Conservation (phyloP, 2,329 filamentous ascomycete species). For the Elsinoe perseae region DNA sequence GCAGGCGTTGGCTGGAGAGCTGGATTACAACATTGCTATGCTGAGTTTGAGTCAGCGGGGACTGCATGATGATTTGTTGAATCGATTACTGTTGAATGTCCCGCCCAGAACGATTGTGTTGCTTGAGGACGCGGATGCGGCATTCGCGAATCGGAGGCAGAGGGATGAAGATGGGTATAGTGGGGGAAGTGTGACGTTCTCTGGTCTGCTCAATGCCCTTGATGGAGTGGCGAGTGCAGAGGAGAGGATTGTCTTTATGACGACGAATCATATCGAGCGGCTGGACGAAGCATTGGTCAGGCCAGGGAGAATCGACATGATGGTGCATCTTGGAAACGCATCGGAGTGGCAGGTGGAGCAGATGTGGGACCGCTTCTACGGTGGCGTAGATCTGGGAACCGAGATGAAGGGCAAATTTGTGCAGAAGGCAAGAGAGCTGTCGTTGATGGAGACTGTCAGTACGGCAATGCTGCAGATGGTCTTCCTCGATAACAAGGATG, state of each 20-base stretch:
- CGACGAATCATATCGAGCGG: conserved; percentile 86
- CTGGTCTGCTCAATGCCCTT: conserved; percentile 61
- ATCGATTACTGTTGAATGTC: conserved; percentile 76
- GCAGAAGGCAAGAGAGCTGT: conserved; percentile 57
- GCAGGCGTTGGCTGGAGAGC: conserved; percentile 82
- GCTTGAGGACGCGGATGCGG: conserved; percentile 85
- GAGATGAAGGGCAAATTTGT: conserved; percentile 62
- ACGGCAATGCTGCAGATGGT: conserved; percentile 89
- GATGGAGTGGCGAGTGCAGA: conserved; percentile 94
- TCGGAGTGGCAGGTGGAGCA: conserved; percentile 73
- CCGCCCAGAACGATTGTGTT: conserved; percentile 75
- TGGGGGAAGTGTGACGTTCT: conserved; percentile 88
- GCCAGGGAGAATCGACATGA: conserved; percentile 90
- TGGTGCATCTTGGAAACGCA: conserved; percentile 79
- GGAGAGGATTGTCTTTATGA: conserved; percentile 87
- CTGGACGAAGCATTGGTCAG: conserved; percentile 83
- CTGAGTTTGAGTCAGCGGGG: conserved; percentile 85
- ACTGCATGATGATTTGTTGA: conserved; percentile 80
- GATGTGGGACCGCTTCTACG: conserved; percentile 95
- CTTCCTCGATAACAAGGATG: conserved; percentile 90
- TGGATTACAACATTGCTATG: conserved; percentile 89
- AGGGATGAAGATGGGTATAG: conserved; percentile 74
- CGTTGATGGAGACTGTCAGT: conserved; percentile 65
- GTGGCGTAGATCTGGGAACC: conserved; percentile 63
- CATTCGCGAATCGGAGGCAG: conserved; percentile 73